Conservation (phyloP, 2,329 filamentous ascomycete species). For the Penicillium crustosum region DNA sequence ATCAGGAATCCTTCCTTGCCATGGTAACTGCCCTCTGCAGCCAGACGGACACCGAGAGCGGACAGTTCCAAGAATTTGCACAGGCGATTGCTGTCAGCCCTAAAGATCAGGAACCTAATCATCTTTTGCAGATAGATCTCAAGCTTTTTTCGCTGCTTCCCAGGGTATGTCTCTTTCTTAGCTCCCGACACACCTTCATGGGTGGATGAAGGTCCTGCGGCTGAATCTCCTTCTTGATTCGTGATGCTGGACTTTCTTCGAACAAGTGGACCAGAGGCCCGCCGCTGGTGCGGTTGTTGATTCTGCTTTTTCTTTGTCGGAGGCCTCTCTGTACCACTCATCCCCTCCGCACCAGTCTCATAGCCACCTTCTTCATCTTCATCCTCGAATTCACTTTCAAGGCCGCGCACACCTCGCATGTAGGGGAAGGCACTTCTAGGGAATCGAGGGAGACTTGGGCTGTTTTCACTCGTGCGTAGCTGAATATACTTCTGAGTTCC, state of each 20-base stretch:
- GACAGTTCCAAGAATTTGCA: constrained; percentile 96
- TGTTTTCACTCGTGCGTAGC: constrained; percentile 64
- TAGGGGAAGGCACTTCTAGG: constrained; percentile 88
- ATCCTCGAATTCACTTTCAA: constrained; percentile 79
- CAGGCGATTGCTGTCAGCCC: constrained; percentile 88
- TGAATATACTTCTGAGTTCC: constrained; percentile 81
- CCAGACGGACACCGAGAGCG: constrained; percentile 86
- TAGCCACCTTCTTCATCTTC: constrained; percentile 54
- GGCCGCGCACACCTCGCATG: constrained; percentile 73
- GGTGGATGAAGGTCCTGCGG: constrained; percentile 34
- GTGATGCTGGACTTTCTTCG: constrained; percentile 59
- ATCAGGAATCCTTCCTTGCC: constrained; percentile 94
- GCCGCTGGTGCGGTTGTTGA: constrained; percentile 36
- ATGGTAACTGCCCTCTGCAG: constrained; percentile 93
- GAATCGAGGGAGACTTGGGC: constrained; percentile 83
- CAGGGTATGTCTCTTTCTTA: constrained; percentile 64
- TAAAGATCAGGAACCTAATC: constrained; percentile 95
- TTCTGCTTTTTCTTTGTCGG: constrained; percentile 50
- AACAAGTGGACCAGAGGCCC: constrained; percentile 57
- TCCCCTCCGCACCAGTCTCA: constrained; percentile 60
- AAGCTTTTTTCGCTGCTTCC: constrained; percentile 78
- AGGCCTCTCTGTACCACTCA: constrained; percentile 65
- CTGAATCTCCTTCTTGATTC: constrained; percentile 41
- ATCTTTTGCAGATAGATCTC: constrained; percentile 90
- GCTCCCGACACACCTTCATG: constrained; percentile 39